These are phyloP conservation scores for Ophiostoma triangulosporum DNA, from an alignment of 2,329 filamentous ascomycete genomes.

Conservation along the genomic window DNA sequence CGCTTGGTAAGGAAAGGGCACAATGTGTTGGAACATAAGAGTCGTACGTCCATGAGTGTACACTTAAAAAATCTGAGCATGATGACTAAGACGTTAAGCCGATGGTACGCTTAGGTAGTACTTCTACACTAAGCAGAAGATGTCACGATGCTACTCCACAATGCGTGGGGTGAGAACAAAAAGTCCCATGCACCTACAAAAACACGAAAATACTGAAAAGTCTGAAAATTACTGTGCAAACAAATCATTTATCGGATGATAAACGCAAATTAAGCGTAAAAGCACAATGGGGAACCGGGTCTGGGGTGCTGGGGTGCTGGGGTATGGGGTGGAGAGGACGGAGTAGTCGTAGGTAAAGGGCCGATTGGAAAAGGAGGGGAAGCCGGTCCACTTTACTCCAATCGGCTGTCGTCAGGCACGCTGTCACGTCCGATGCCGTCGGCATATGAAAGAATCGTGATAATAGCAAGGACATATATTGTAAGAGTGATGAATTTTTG, in stretches of 20 bases:
- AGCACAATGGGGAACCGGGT: background rate
- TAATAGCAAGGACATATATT: too few species aligned
- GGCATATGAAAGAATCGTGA: too few species aligned
- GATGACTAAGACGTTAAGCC: background rate
- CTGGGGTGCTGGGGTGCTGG: background rate
- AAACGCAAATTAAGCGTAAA: background rate
- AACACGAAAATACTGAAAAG: too few species aligned
- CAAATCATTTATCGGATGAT: too few species aligned
- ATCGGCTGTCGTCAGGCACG: background rate
- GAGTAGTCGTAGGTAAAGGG: background rate
- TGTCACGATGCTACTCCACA: too few species aligned
- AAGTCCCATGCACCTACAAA: too few species aligned
- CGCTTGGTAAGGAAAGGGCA: too few species aligned
- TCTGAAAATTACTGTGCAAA: too few species aligned
- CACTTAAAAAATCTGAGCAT: background rate
- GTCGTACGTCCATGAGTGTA: too few species aligned
- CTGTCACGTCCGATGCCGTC: background rate
- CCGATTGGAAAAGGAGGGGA: slow-evolving; percentile 5
- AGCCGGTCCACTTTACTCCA: background rate
- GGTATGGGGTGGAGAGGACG: background rate
- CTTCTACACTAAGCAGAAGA: background rate
- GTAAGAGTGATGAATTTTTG: too few species aligned
- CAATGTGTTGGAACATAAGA: too few species aligned
- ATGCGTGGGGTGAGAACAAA: too few species aligned
- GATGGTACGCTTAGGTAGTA: background rate